Base-by-base conservation (phyloP, 2,329 filamentous ascomycete genomes). In the Coniella lustricola region DNA sequence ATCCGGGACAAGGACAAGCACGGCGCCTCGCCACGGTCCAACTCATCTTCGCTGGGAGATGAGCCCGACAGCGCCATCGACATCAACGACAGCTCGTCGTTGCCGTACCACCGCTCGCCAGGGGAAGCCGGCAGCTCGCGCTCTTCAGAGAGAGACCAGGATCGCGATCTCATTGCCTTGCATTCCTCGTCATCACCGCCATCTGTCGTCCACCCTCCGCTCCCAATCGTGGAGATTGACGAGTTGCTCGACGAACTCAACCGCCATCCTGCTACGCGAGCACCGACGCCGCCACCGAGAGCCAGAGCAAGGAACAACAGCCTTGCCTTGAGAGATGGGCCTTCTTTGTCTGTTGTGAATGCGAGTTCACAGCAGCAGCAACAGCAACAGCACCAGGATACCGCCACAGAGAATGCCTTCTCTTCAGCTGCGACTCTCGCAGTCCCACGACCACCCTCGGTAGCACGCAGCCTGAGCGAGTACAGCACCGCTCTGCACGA, bases 11-110 rank as follows among this genome's bases (percentile, higher is more conserved):
- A 47, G 35, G 48, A 34, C 32, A 43, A 41, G 31, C n/a, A n/a
- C n/a, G 32, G 44, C 38, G 16, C 51, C 31, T 46, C 46, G 36
- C 46, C 40, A 21, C 39, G 34, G 12, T 34, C 44, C 18, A 40
- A 53, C 14, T 49, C 55, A 12, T 60, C 63, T 13, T 68, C 66
- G 14, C 46, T 64, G 12, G 64, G 60, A 17, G 64, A 67, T 29
- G 56, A 59, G 17, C 67, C 68, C 1, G 69, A 72, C 54, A 70
- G 65, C 47, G 68, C 67, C 21, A 66, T 72, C 35, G 68, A 67
- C 34, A 51, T 69, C 17, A 60, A 58, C 37, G 60, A 60, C 41
- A 64, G 62, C 31, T 57, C 57, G 4, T 53, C 52, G 10, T 53
- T 56, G 43, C 39, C 53, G 1, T 45, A 50, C 32, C 44, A 43